phyloP scores from a whole-genome alignment of 2,329 filamentous ascomycete genomes.

The Alternaria sp. region DNA sequence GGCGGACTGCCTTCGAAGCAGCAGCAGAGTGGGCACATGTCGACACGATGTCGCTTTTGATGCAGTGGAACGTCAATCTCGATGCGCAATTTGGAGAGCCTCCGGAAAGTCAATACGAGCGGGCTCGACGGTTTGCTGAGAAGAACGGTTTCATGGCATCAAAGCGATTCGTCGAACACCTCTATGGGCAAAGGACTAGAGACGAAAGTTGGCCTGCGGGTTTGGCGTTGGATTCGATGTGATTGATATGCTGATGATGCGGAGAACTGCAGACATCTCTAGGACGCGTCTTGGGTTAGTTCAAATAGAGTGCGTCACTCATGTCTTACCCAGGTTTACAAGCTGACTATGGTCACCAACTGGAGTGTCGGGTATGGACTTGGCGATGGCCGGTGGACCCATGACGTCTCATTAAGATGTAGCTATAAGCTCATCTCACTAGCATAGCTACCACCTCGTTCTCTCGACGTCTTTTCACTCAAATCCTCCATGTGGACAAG shows the following conservation, averaged over 20 bases:
- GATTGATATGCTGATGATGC: neutral
- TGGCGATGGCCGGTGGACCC: neutral
- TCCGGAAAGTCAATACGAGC: neutral
- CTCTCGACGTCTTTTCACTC: neutral
- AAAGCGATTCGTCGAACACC: neutral
- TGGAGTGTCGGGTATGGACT: neutral
- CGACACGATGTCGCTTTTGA: conserved; percentile 6
- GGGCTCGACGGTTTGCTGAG: neutral
- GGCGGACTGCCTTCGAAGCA: conserved; percentile 9
- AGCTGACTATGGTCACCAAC: neutral
- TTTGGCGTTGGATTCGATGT: neutral
- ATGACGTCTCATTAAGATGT: neutral
- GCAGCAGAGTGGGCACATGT: conserved; percentile 8
- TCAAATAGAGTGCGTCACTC: neutral
- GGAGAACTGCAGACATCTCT: neutral
- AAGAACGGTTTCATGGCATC: neutral
- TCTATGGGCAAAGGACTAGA: neutral
- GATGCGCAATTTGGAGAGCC: neutral
- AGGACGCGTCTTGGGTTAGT: neutral
- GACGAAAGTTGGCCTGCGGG: neutral
- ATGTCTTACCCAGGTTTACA: neutral
- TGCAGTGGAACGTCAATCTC: neutral
- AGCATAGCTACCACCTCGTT: neutral
- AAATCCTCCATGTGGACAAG: neutral
- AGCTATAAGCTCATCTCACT: neutral